Evolutionary conservation across 2,329 filamentous ascomycete species (phyloP).

Genomic region (Capronia coronata): DNA sequence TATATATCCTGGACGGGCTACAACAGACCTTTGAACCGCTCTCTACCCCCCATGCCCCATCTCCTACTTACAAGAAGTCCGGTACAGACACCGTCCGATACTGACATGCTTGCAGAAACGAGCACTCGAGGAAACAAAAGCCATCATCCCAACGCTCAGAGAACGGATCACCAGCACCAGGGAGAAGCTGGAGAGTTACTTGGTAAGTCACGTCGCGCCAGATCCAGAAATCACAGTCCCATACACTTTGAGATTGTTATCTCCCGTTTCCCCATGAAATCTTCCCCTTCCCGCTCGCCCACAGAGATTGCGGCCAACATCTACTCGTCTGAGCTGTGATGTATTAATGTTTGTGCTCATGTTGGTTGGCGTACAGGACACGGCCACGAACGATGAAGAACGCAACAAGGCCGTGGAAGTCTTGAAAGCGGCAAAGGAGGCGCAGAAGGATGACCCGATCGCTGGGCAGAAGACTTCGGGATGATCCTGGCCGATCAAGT

Average conservation of each 20-base stretch:
- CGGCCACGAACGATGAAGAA: constrained; percentile 44
- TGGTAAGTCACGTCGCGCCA: constrained; percentile 48
- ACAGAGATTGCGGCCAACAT: no score
- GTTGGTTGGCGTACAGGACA: constrained; percentile 33
- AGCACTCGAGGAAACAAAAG: constrained; percentile 81
- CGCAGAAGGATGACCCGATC: constrained; percentile 27
- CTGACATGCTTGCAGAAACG: constrained; percentile 57
- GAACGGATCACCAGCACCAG: constrained; percentile 66
- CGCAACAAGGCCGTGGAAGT: constrained; percentile 50
- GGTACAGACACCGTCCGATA: no score
- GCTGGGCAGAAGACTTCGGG: constrained; percentile 21
- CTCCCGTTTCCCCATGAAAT: no score
- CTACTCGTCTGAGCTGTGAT: no score
- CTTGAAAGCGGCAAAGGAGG: constrained; percentile 45
- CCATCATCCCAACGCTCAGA: constrained; percentile 67
- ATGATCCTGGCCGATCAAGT: not conserved
- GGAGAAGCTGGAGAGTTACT: constrained; percentile 65
- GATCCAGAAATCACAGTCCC: no score
- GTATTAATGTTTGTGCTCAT: not conserved
- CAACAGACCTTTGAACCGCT: no score
- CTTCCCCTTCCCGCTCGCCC: no score
- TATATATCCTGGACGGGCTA: no score
- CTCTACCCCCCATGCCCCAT: no score
- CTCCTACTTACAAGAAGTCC: no score
- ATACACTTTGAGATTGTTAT: no score